Evolutionary conservation across 768 basidiomycete genomes (phyloP), one percentile per base, ranked within the genome.

Genomic region (Galerina marginata): DNA sequence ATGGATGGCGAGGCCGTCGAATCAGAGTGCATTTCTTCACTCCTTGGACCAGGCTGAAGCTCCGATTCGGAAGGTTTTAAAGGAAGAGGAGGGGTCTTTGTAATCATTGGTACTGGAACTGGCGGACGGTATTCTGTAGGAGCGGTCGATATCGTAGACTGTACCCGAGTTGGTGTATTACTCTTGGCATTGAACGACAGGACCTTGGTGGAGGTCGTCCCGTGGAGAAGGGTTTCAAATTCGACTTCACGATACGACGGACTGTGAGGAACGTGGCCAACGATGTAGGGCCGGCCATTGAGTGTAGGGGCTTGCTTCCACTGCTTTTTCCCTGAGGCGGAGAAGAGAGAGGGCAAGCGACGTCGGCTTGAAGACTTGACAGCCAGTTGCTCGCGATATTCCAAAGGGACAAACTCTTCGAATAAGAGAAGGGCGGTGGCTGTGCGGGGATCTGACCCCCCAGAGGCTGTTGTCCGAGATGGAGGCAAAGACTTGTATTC

Each of bases 321-420:
- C 59, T 83, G 82, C 70, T 84, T 86, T 65, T 80, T 84, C 16
- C 69, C 73, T 29, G 81, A 78, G 20, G 82, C 73, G 10, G 86
- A 80, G 64, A 92, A 91, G 40, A 90, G 75, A 14, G 88, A 87
- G 3, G 88, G 88, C n/a, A 92, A 74, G 7, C 87, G 86, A n/a
- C 83, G 80, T 14, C 87, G 81, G 15, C 74, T 77, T 7, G 77
- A 78, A 0, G 81, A 77, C 3, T 83, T 79, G 14, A 81, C 78
- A 6, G 86, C 85, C 6, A 96, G 81, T 65, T 92, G 88, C 46
- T 91, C 87, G 4, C 92, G 81, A 67, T 94, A 95, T 70, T 95
- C 95, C 40, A 85, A 76, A 0, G 96, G 96, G 3, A 99, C 94
- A 56, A 93, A 92, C 73, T 99, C 97, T 74, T 99, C 95, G 64